Percentiles rank a stretch among this genome's conserved stretches.
phyloP scores from a whole-genome alignment of 768 basidiomycete species.

The Termitomyces sp. region DNA sequence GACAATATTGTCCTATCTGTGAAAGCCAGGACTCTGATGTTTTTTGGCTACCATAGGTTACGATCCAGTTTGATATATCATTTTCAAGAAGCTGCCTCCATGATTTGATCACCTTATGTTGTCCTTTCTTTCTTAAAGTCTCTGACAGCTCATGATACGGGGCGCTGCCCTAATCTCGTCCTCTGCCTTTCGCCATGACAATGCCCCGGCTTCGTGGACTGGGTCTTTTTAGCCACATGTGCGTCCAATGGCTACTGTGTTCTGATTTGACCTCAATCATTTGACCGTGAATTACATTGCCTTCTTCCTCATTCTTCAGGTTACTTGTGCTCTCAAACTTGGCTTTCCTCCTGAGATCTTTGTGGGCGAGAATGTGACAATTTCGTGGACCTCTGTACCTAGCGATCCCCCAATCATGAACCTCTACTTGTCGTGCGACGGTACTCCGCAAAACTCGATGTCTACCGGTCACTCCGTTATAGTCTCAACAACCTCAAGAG shows the following conservation, averaged over 20 bases:
- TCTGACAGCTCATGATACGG: not conserved
- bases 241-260: not conserved
- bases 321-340: not conserved
- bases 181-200: not conserved
- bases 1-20: not conserved
- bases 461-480: too few relatives aligned
- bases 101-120: not conserved
- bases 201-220: not conserved
- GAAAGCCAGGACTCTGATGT: not conserved
- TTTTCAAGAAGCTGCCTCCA: not conserved
- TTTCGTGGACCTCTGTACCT: not conserved
- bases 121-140: not conserved
- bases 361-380: not conserved
- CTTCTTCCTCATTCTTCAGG: not conserved
- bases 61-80: not conserved
- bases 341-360: accelerated
- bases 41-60: too few relatives aligned
- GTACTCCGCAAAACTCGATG: too few relatives aligned
- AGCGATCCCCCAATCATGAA: not conserved
- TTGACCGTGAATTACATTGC: not conserved
- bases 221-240: not conserved
- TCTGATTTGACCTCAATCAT: not conserved
- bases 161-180: not conserved
- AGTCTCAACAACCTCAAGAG: too few relatives aligned
- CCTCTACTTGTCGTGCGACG: not conserved